A percentile compares a stretch with the other conserved stretches of the same genome.
These are phyloP conservation scores for Penicillium sp. DNA, from an alignment of 2,329 filamentous ascomycete genomes.

Conservation along the genomic window DNA sequence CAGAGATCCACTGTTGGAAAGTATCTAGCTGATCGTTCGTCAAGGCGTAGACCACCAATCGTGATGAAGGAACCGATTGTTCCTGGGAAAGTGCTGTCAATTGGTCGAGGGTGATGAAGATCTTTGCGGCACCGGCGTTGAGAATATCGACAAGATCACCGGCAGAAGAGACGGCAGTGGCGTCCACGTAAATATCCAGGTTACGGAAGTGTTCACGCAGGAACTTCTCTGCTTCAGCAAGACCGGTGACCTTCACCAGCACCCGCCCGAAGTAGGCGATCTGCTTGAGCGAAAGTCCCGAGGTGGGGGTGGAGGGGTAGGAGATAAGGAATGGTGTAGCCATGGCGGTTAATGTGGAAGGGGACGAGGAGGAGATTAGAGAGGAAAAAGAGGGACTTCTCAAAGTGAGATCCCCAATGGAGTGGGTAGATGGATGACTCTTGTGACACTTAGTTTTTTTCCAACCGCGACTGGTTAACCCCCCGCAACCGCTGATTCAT, in stretches of 20 bases:
- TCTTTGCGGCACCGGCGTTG: slow-evolving; percentile 79
- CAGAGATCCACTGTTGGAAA: slow-evolving; percentile 42
- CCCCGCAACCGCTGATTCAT: slow-evolving; percentile 20
- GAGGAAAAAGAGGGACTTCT: background rate
- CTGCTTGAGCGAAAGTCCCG: slow-evolving; percentile 53
- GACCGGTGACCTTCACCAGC: slow-evolving; percentile 52
- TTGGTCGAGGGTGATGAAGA: slow-evolving; percentile 75
- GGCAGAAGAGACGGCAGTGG: slow-evolving; percentile 64
- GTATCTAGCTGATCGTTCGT: slow-evolving; percentile 39
- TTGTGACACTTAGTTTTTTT: slow-evolving; percentile 16
- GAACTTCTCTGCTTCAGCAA: slow-evolving; percentile 48
- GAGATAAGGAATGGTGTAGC: slow-evolving; percentile 45
- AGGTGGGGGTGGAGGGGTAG: slow-evolving; percentile 43
- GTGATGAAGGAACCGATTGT: slow-evolving; percentile 53
- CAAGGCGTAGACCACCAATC: slow-evolving; percentile 57
- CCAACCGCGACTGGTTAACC: slow-evolving; percentile 1
- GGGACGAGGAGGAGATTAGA: background rate
- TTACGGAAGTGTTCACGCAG: slow-evolving; percentile 57
- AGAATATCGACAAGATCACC: slow-evolving; percentile 79
- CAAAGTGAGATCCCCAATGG: slow-evolving; percentile 15
- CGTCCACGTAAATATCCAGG: slow-evolving; percentile 72
- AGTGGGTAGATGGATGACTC: slow-evolving; percentile 18
- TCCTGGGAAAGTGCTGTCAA: slow-evolving; percentile 56
- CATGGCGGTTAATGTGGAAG: slow-evolving; percentile 31
- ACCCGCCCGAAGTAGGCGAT: slow-evolving; percentile 62